Evolutionary conservation across 2,329 filamentous ascomycete species (phyloP).

Genomic region (Colletotrichum agaves): DNA sequence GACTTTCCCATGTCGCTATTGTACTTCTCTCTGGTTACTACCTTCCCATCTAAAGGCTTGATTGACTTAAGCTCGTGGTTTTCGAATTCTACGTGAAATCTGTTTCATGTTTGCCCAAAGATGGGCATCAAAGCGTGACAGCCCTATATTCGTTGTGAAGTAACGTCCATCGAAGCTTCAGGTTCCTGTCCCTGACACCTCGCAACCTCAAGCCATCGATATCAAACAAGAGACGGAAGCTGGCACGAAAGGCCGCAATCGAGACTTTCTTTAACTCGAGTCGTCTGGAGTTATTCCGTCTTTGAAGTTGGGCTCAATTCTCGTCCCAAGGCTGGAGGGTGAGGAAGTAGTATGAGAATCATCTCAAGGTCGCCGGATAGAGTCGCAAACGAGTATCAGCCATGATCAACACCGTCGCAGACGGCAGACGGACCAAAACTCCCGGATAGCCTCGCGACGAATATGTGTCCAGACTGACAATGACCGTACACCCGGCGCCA

Average conservation of each 20-base stretch:
- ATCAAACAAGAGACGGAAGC: neutral
- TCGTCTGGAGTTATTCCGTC: constrained; percentile 21
- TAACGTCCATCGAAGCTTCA: constrained; percentile 1
- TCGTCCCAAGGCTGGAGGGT: constrained; percentile 21
- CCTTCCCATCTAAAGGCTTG: constrained; percentile 40
- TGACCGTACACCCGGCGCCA: neutral
- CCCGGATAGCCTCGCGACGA: constrained; percentile 5
- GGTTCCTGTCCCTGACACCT: constrained; percentile 21
- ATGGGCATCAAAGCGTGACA: constrained; percentile 28
- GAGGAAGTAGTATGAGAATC: constrained; percentile 33
- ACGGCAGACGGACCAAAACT: constrained; percentile 20
- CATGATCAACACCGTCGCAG: constrained; percentile 30
- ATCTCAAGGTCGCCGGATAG: constrained; percentile 15
- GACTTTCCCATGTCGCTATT: constrained; percentile 34
- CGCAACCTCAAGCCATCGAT: constrained; percentile 1
- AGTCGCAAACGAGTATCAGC: constrained; percentile 38
- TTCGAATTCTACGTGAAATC: constrained; percentile 7
- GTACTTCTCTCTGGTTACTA: constrained; percentile 24
- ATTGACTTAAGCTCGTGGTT: constrained; percentile 41
- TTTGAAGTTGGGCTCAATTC: constrained; percentile 14
- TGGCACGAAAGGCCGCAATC: neutral
- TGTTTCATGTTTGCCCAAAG: constrained; percentile 33
- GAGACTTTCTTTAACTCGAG: neutral
- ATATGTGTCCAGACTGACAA: neutral
- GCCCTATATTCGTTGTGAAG: constrained; percentile 10